These are phyloP conservation scores for Aspergillus tubingensis DNA, from an alignment of 2,329 filamentous ascomycete genomes.

Conservation along the genomic window DNA sequence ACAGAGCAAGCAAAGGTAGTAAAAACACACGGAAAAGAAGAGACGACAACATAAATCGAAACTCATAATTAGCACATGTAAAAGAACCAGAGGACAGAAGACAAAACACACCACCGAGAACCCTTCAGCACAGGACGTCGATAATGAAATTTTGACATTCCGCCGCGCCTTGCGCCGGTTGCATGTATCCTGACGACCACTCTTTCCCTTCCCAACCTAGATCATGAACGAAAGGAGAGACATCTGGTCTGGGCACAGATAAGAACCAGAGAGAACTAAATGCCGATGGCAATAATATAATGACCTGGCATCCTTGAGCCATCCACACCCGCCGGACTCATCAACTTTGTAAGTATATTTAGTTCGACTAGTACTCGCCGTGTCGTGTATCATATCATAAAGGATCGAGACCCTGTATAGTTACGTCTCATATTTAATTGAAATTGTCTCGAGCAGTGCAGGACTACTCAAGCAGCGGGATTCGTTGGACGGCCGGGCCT, in stretches of 20 bases:
- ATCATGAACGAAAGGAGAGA: no score
- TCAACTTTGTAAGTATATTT: slow-evolving; percentile 2
- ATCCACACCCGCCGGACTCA: background rate
- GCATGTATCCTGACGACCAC: no score
- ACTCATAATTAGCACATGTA: background rate
- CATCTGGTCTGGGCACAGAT: background rate
- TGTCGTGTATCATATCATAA: slow-evolving; percentile 5
- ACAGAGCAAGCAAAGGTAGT: background rate
- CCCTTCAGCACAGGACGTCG: no score
- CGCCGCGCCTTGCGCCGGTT: no score
- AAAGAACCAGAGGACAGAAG: no score
- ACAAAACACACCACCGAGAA: no score
- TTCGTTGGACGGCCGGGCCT: background rate
- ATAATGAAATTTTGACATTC: no score
- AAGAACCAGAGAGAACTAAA: background rate
- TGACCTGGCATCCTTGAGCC: background rate
- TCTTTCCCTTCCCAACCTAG: no score
- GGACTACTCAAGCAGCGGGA: no score
- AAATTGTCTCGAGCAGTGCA: background rate
- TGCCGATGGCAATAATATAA: background rate
- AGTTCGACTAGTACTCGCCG: background rate
- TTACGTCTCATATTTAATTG: background rate
- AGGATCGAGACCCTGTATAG: background rate
- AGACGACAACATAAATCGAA: background rate
- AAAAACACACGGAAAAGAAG: background rate